Conservation (phyloP, 306 rosid species). For the Prunus mume region DNA sequence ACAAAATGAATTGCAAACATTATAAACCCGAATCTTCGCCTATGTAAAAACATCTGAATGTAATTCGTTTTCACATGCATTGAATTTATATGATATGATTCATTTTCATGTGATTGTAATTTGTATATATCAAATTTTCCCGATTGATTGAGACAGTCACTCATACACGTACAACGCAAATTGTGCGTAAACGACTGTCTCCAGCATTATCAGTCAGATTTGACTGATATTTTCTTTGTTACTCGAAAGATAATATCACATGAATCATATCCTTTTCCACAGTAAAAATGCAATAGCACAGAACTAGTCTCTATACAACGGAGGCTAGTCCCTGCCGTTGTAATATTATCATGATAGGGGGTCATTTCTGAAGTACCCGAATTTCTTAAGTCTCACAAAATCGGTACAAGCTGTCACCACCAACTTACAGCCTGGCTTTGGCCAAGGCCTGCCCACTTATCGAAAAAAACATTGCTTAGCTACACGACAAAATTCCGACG, state of each 20-base stretch:
- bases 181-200: no score
- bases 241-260: no score
- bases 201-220: no score
- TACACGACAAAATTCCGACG: slow-evolving; percentile 40
- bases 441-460: slow-evolving; percentile 31
- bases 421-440: slow-evolving; percentile 77
- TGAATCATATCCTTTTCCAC: background rate
- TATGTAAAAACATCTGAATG: no score
- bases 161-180: no score
- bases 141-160: accelerated
- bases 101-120: no score
- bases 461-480: slow-evolving; percentile 11
- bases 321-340: slow-evolving; percentile 17
- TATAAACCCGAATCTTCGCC: no score
- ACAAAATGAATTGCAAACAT: background rate
- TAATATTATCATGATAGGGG: slow-evolving; percentile 23
- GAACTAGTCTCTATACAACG: background rate
- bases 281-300: background rate
- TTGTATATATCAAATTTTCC: no score
- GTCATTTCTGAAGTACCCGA: background rate
- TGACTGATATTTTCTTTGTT: no score
- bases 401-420: slow-evolving; percentile 62
- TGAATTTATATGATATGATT: no score
- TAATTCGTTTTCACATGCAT: no score
- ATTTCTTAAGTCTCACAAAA: background rate